A percentile compares a stretch with the other conserved stretches of the same genome.
These are phyloP conservation scores for Mortierella sp. DNA, from an alignment of 371 early-diverging fungal genomes.

Conservation along the genomic window DNA sequence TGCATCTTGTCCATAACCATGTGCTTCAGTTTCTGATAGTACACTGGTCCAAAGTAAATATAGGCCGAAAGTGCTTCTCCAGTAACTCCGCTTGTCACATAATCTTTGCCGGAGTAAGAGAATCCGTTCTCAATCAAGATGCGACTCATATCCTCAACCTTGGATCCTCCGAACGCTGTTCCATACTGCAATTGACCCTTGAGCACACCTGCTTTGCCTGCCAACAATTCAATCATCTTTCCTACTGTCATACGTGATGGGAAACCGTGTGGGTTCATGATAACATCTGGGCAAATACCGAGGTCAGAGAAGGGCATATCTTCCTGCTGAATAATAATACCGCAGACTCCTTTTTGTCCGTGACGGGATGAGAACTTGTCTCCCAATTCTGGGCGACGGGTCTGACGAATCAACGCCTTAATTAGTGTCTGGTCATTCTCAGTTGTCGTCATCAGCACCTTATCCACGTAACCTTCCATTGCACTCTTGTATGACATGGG, in stretches of 20 bases:
- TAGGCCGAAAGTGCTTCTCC: conserved; percentile 96
- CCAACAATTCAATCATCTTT: conserved; percentile 98
- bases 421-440: conserved; percentile 95
- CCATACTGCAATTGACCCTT: conserved; percentile 97
- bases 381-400: conserved; percentile 98
- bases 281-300: conserved; percentile 98
- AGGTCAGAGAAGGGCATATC: conserved; percentile 99
- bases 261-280: conserved; percentile 99
- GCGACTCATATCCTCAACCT: conserved; percentile 96
- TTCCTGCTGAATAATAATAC: conserved; percentile 96
- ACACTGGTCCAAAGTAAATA: conserved; percentile 99
- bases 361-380: conserved; percentile 99
- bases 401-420: conserved; percentile 97
- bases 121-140: conserved; percentile 96
- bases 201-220: conserved; percentile 98
- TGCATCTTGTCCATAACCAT: conserved; percentile 99
- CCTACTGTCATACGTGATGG: conserved; percentile 99
- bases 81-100: conserved; percentile 93
- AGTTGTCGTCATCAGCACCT: conserved; percentile 94
- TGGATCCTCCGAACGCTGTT: conserved; percentile 97
- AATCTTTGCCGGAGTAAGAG: conserved; percentile 99
- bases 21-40: conserved; percentile 99
- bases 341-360: conserved; percentile 99
- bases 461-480: conserved; percentile 86
- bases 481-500: conserved; percentile 92